Evolutionary conservation across 257 asterid genomes (phyloP).

Genomic region (Echium plantagineum): DNA sequence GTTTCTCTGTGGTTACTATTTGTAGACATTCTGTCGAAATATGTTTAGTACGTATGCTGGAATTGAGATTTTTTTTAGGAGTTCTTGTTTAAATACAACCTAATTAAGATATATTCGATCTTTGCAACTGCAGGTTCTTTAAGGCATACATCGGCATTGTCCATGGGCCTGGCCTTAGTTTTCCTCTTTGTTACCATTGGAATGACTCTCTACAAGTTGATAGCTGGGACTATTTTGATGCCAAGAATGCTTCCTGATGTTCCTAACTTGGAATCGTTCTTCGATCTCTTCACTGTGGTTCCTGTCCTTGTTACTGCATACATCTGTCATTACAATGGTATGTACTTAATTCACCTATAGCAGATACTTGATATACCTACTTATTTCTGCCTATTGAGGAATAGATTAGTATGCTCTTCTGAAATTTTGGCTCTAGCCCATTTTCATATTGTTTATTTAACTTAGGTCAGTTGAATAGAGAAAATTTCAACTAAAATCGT

Average conservation of each 20-base stretch:
- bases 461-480: no score
- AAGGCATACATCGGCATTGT: conserved; percentile 86
- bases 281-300: conserved; percentile 80
- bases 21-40: no score
- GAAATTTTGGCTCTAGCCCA: no score
- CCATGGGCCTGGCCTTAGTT: conserved; percentile 88
- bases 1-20: no score
- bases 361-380: no score
- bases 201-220: conserved; percentile 64
- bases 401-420: no score
- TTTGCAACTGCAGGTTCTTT: conserved; percentile 63
- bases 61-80: no score
- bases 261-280: conserved; percentile 43
- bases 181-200: conserved; percentile 77
- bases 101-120: not conserved
- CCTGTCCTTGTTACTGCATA: conserved; percentile 95
- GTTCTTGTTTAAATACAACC: not conserved
- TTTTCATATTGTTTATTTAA: no score
- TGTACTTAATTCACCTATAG: not conserved
- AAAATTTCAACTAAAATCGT: no score
- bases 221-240: conserved; percentile 56
- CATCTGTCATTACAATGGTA: conserved; percentile 96
- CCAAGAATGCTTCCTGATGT: conserved; percentile 78
- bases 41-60: no score
- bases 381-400: no score